These are phyloP conservation scores for Zostera marina DNA, from an alignment of 116 monocot genomes.

Conservation along the genomic window DNA sequence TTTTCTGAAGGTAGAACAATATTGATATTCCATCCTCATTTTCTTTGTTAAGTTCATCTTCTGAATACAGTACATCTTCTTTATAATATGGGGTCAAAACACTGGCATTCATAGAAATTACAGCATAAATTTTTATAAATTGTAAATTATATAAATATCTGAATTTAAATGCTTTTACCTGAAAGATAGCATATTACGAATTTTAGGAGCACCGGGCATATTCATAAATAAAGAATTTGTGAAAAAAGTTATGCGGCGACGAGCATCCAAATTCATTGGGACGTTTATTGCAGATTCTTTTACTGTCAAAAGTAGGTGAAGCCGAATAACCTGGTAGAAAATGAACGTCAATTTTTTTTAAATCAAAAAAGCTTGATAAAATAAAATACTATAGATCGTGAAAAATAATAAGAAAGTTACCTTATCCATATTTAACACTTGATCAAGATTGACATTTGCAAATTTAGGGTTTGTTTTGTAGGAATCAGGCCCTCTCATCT, in stretches of 20 bases:
- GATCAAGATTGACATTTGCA: slow-evolving; percentile 43
- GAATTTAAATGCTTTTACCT: slow-evolving; percentile 23
- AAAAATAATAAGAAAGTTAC: slow-evolving; percentile 16
- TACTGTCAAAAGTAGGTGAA: slow-evolving; percentile 56
- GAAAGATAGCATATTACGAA: slow-evolving; percentile 85
- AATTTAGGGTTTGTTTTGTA: slow-evolving; percentile 30
- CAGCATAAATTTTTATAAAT: not conserved
- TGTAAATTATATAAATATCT: not conserved
- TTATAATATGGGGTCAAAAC: slow-evolving; percentile 95
- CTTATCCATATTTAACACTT: slow-evolving; percentile 51
- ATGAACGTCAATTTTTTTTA: not conserved
- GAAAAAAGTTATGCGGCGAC: slow-evolving; percentile 88
- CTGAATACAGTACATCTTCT: slow-evolving; percentile 80
- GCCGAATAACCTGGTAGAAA: slow-evolving; percentile 48
- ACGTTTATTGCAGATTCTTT: slow-evolving; percentile 97
- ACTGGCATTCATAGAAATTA: slow-evolving; percentile 14
- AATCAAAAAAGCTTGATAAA: not conserved
- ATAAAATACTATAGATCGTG: not conserved
- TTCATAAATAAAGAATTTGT: slow-evolving; percentile 93
- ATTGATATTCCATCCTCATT: slow-evolving; percentile 96
- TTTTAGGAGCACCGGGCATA: slow-evolving; percentile 79
- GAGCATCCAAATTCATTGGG: slow-evolving; percentile 85
- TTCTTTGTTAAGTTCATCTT: slow-evolving; percentile 61
- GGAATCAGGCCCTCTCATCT: slow-evolving; percentile 5
- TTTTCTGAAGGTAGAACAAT: slow-evolving; percentile 75